Evolutionary conservation across 768 basidiomycete genomes (phyloP).

Genomic region (Phanerochaete sordida): DNA sequence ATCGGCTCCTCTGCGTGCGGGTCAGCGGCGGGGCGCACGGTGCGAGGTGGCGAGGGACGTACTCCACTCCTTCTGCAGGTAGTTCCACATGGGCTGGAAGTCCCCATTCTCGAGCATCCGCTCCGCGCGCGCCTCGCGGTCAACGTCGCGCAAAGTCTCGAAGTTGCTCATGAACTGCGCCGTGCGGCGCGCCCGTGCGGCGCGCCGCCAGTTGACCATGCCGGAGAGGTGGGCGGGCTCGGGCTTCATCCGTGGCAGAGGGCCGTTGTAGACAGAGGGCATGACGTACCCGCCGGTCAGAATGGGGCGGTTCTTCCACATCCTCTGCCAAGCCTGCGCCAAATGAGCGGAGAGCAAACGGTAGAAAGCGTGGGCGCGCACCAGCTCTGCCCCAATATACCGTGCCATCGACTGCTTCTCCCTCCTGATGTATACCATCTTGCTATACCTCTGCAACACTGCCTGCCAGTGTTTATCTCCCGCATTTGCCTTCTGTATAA

Average conservation of each 20-base stretch:
- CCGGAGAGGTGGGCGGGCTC: constrained; percentile 70
- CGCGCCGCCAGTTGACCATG: constrained; percentile 58
- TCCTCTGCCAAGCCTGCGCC: constrained; percentile 51
- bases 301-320: constrained; percentile 56
- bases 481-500: constrained; percentile 47
- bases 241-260: constrained; percentile 76
- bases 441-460: constrained; percentile 55
- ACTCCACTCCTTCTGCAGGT: constrained; percentile 6
- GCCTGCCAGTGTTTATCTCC: constrained; percentile 46
- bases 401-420: constrained; percentile 47
- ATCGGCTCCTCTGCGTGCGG: background rate
- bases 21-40: background rate
- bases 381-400: constrained; percentile 49
- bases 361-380: constrained; percentile 27
- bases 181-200: constrained; percentile 42
- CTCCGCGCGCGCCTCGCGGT: constrained; percentile 39
- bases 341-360: background rate
- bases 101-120: constrained; percentile 12
- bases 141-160: constrained; percentile 33
- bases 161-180: constrained; percentile 17
- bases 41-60: constrained; percentile 18
- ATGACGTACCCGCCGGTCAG: constrained; percentile 71
- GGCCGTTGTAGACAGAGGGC: constrained; percentile 58
- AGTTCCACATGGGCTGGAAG: too few relatives aligned
- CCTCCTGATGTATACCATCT: constrained; percentile 48